These are phyloP conservation scores for Thielaviopsis euricoi DNA, from an alignment of 2,329 filamentous ascomycete genomes.

Conservation along the genomic window DNA sequence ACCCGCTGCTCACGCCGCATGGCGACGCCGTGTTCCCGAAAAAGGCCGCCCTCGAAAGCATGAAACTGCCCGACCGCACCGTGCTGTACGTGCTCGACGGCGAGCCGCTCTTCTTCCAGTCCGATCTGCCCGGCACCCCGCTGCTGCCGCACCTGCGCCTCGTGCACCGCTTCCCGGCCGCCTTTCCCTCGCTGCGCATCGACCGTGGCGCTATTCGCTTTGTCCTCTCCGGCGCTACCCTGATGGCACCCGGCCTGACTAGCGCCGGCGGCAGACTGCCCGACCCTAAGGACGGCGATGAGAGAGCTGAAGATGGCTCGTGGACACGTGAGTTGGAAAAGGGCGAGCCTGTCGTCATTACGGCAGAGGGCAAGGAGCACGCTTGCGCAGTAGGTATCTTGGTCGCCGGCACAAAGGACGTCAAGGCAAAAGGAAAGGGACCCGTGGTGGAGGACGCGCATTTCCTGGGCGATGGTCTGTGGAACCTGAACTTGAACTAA, in stretches of 20 bases:
- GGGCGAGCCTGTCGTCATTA: conserved; percentile 73
- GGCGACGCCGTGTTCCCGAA: conserved; percentile 94
- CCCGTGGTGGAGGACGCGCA: conserved; percentile 88
- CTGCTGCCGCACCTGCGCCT: conserved; percentile 78
- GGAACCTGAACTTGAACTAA: conserved; percentile 48
- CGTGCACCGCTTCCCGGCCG: conserved; percentile 75
- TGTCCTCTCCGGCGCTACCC: conserved; percentile 77
- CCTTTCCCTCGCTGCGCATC: conserved; percentile 73
- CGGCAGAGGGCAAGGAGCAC: conserved; percentile 85
- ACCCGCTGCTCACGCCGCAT: conserved; percentile 69
- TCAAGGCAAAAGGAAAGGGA: conserved; percentile 87
- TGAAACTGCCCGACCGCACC: conserved; percentile 85
- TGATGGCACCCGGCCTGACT: conserved; percentile 92
- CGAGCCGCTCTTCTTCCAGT: conserved; percentile 81
- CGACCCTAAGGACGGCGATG: conserved; percentile 24
- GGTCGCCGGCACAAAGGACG: conserved; percentile 73
- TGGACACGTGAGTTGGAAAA: conserved; percentile 55
- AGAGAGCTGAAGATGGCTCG: conserved; percentile 31
- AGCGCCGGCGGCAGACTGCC: conserved; percentile 69
- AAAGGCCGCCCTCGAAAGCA: conserved; percentile 74
- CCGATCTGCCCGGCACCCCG: conserved; percentile 41
- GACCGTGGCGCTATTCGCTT: conserved; percentile 95
- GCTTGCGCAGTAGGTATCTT: conserved; percentile 77
- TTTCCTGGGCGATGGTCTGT: conserved; percentile 85
- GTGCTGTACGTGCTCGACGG: conserved; percentile 71